Base-by-base conservation (phyloP, 179 eudicot species). In the Silene noctiflora region DNA sequence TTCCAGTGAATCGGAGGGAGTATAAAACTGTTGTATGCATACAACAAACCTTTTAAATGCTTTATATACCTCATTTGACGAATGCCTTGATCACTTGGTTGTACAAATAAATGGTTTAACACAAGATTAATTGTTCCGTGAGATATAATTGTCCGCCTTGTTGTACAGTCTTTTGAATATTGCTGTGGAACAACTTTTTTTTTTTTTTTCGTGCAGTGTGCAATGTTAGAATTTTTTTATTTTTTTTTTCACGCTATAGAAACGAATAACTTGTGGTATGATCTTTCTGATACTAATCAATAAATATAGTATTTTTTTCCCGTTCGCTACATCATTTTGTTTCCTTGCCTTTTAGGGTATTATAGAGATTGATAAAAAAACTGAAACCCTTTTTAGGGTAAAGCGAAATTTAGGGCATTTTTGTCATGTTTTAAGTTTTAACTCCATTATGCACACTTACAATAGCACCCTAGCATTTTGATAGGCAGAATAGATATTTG, bases 401-500 rank as follows among this genome's bases (percentile, higher is more conserved):
- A 27, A 27, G 29, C 29, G 8, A 48, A 46, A 48, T 48, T 11
- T 48, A 12, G 55, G 13, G 55, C 53, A 48, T 48, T 48, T 27
- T 64, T 64, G 42, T 64, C 68, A 29, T 64, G 39, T 64, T 64
- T 24, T 14, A 27, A 27, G 10, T 12, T 25, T 29, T 29, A 29
- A 33, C 6, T 33, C 68, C 33, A 64, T 27, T 11, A 64, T 64
- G 68, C 42, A 24, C 20, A 24, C 68, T 5, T 61, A 21, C 7
- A 19, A 20, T 24, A 62, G 66, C 66, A 21, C 4, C 7, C 13
- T 20, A 21, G 66, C 31, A 62, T 62, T 10, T 8, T 62, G 12
- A 62, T 13, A 46, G 60, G 33, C 60, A 46, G 35, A 69, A 12
- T 51, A 53, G 62, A 71, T 71, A 48, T 69, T 44, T 69, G 21